phyloP scores from a whole-genome alignment of 139 green algal genomes.

The Pseudopediastrum boryanum region DNA sequence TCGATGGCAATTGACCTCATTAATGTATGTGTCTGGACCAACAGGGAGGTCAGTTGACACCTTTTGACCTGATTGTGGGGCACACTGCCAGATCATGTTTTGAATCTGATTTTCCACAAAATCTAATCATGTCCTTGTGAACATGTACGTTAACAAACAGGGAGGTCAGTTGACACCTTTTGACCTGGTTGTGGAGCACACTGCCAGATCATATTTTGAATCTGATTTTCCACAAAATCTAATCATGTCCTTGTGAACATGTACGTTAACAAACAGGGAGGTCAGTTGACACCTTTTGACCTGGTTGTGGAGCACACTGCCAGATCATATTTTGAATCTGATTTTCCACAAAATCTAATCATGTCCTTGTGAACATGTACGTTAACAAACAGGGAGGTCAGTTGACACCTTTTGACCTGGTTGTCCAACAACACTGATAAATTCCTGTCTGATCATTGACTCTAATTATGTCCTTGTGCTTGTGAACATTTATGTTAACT shows the following conservation, averaged over 20 bases:
- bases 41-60: conserved; percentile 89
- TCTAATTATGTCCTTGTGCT: too few relatives aligned
- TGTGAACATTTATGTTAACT: too few relatives aligned
- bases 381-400: conserved; percentile 78
- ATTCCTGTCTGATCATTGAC: too few relatives aligned
- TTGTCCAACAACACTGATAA: conserved; percentile 96
- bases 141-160: too few relatives aligned
- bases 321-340: too few relatives aligned
- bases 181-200: conserved; percentile 92
- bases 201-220: background rate
- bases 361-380: too few relatives aligned
- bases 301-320: conserved; percentile 93
- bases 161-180: conserved; percentile 93
- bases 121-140: background rate
- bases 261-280: too few relatives aligned
- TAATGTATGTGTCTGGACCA: conserved; percentile 60
- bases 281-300: conserved; percentile 93
- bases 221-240: background rate
- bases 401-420: conserved; percentile 91
- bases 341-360: too few relatives aligned
- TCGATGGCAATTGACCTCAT: conserved; percentile 92
- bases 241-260: conserved; percentile 2
- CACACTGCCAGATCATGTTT: conserved; percentile 40
- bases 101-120: background rate
- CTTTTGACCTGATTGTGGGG: conserved; percentile 97